phyloP scores from a whole-genome alignment of 768 basidiomycete species.

The Trametes punicea region DNA sequence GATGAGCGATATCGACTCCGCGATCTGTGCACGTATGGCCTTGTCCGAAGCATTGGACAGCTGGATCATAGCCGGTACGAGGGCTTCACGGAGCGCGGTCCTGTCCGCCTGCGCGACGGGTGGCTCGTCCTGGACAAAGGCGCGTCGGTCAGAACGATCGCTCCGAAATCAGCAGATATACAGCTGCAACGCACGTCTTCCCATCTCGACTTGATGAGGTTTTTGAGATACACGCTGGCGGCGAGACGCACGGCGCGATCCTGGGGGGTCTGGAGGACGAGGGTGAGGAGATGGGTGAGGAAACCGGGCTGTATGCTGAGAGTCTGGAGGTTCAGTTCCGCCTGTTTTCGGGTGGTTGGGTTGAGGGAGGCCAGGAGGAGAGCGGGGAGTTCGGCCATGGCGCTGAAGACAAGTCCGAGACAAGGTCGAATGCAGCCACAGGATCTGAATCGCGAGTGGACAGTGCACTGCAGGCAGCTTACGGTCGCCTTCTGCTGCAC shows the following conservation, averaged over 20 bases:
- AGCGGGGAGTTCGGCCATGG: conserved; percentile 65
- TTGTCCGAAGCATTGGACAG: conserved; percentile 75
- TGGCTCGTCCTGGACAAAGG: conserved; percentile 55
- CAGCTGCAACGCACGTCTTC: conserved; percentile 55
- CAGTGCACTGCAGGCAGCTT: neutral
- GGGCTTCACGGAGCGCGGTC: conserved; percentile 61
- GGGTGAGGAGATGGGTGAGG: conserved; percentile 68
- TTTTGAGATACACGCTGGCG: conserved; percentile 90
- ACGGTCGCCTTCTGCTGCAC: neutral
- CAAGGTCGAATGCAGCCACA: neutral
- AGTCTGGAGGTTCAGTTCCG: conserved; percentile 71
- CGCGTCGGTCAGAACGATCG: neutral
- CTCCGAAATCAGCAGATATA: neutral
- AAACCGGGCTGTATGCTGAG: conserved; percentile 77
- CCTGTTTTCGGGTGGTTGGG: conserved; percentile 68
- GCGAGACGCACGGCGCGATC: conserved; percentile 75
- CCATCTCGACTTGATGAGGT: conserved; percentile 84
- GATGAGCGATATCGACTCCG: conserved; percentile 89
- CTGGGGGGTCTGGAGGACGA: conserved; percentile 65
- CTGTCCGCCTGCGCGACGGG: conserved; percentile 75
- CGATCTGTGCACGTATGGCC: conserved; percentile 76
- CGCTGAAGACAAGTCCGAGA: neutral
- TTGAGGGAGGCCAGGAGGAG: conserved; percentile 72
- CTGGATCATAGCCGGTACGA: conserved; percentile 90
- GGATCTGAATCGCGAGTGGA: neutral